phyloP scores from a whole-genome alignment of 2,329 filamentous ascomycete species.

The Magnaporthiopsis rhizophila region DNA sequence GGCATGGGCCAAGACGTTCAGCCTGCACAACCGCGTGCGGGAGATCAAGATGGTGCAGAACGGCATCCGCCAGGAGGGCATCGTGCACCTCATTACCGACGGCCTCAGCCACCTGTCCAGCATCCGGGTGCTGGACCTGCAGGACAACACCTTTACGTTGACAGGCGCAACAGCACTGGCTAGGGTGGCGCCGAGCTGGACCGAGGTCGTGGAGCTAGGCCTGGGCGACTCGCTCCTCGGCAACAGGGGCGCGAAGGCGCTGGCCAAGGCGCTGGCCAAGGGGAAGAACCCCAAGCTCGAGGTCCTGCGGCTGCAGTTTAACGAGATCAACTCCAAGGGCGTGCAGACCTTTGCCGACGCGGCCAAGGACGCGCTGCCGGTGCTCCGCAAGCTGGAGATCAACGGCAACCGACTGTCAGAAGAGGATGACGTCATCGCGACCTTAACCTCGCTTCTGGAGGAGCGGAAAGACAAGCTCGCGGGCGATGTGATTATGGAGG shows the following conservation, averaged over 20 bases:
- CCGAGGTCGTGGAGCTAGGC: constrained; percentile 70
- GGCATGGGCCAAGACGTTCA: constrained; percentile 84
- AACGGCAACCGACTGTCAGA: constrained; percentile 95
- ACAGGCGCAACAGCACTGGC: constrained; percentile 72
- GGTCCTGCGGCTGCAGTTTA: constrained; percentile 80
- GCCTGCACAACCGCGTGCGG: constrained; percentile 73
- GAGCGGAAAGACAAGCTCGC: constrained; percentile 67
- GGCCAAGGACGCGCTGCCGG: constrained; percentile 60
- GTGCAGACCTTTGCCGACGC: constrained; percentile 65
- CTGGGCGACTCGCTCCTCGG: constrained; percentile 83
- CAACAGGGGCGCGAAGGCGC: constrained; percentile 64
- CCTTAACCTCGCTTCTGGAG: constrained; percentile 64
- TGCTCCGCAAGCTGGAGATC: constrained; percentile 77
- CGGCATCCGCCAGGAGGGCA: constrained; percentile 90
- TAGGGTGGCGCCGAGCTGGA: constrained; percentile 66
- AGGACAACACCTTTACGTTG: constrained; percentile 94
- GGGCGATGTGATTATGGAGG: constrained; percentile 61
- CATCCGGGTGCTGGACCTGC: constrained; percentile 76
- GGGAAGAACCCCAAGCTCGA: constrained; percentile 75
- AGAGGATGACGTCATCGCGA: constrained; percentile 65
- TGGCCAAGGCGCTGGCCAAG: constrained; percentile 64
- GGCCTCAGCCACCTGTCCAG: constrained; percentile 64
- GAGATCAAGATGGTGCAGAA: constrained; percentile 97
- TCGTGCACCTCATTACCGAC: constrained; percentile 68
- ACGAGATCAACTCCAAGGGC: constrained; percentile 77